Evolutionary conservation across 2,329 filamentous ascomycete species (phyloP).

Genomic region (Metarhizium sp.): DNA sequence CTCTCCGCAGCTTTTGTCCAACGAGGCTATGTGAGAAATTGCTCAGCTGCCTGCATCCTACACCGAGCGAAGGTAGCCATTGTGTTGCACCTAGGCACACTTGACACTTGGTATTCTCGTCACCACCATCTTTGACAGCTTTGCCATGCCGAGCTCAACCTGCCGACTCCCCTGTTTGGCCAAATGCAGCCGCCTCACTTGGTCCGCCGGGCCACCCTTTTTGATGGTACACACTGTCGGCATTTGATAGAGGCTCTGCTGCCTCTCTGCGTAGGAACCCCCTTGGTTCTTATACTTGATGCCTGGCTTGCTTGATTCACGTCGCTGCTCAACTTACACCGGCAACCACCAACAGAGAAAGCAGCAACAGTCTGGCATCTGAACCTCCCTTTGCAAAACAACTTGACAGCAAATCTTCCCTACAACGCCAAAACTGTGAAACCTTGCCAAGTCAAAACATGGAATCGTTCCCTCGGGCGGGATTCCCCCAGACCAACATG

Average conservation of each 20-base stretch:
- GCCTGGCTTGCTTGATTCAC: not conserved
- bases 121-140: not conserved
- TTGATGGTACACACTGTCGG: not conserved
- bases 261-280: not conserved
- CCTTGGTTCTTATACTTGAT: not conserved
- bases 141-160: too few relatives aligned
- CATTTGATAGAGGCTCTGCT: not conserved
- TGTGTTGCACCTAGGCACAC: not conserved
- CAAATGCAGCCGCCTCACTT: not conserved
- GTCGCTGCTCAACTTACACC: not conserved
- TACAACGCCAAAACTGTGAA: too few relatives aligned
- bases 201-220: not conserved
- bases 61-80: not conserved
- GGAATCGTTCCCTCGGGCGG: slow-evolving; percentile 1
- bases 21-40: not conserved
- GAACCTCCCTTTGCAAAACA: not conserved
- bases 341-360: not conserved
- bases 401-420: too few relatives aligned
- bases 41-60: not conserved
- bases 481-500: not conserved
- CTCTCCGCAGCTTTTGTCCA: too few relatives aligned
- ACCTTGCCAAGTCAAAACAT: not conserved
- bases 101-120: not conserved
- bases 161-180: not conserved
- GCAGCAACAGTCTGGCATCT: too few relatives aligned